phyloP scores from a whole-genome alignment of 192 early-diverging fungal species.

The Backusella mclennaniae region DNA sequence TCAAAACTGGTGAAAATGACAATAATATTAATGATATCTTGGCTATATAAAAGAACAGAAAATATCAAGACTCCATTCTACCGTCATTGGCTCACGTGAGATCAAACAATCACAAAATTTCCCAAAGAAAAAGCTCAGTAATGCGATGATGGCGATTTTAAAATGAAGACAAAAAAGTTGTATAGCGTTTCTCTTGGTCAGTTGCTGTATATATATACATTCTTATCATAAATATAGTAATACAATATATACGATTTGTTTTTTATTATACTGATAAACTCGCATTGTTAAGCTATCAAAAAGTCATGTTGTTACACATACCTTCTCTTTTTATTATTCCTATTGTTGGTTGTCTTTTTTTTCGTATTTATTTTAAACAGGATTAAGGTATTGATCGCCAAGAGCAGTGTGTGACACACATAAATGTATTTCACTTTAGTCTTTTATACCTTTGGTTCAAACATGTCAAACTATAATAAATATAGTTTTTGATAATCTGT shows the following conservation, averaged over 20 bases:
- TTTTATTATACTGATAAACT: not conserved
- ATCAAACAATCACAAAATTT: not conserved
- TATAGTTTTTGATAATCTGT: not conserved
- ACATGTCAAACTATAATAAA: not conserved
- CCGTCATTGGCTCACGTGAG: not conserved
- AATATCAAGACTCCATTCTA: not conserved
- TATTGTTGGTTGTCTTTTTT: not conserved
- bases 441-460: not conserved
- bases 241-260: not conserved
- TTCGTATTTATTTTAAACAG: not conserved
- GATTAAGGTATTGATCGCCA: not conserved
- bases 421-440: not conserved
- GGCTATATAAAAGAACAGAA: not conserved
- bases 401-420: not conserved
- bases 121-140: not conserved
- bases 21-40: not conserved
- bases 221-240: not conserved
- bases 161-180: not conserved
- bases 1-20: not conserved
- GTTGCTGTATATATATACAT: not conserved
- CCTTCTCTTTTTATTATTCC: not conserved
- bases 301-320: not conserved
- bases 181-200: not conserved
- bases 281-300: not conserved
- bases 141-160: not conserved